phyloP scores from a whole-genome alignment of 169 alveolate genomes.

The Plasmodium adleri region DNA sequence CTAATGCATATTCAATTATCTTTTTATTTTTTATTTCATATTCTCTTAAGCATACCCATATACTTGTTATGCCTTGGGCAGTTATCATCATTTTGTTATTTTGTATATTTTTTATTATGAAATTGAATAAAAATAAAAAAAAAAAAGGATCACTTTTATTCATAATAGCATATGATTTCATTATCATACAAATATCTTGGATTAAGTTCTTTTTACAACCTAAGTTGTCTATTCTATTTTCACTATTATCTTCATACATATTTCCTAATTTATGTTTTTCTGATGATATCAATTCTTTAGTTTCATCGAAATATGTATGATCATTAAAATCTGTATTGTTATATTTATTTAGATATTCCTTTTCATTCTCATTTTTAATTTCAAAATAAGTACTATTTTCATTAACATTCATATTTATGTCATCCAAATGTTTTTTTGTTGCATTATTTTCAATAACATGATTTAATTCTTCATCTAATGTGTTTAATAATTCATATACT shows the following conservation, averaged over 20 bases:
- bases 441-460: conserved; percentile 5
- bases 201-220: conserved; percentile 60
- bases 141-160: conserved; percentile 73
- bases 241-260: conserved; percentile 28
- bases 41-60: conserved; percentile 83
- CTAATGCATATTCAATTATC: conserved; percentile 80
- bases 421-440: conserved; percentile 19
- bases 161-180: conserved; percentile 74
- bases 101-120: conserved; percentile 64
- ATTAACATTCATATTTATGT: conserved; percentile 16
- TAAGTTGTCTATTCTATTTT: conserved; percentile 64
- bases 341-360: conserved; percentile 35
- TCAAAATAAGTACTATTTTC: conserved; percentile 44
- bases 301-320: conserved; percentile 18
- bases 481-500: conserved; percentile 54
- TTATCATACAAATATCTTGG: conserved; percentile 74
- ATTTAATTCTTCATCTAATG: conserved; percentile 68
- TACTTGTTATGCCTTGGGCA: conserved; percentile 86
- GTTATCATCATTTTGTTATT: conserved; percentile 71
- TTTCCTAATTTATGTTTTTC: conserved; percentile 41
- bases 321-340: conserved; percentile 5
- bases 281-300: conserved; percentile 14
- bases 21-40: conserved; percentile 77
- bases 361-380: conserved; percentile 8
- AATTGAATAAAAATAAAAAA: conserved; percentile 69